A percentile compares a stretch with the other conserved stretches of the same genome.
Conservation (phyloP, 345 rosid species). For the Gossypium stocksii region DNA sequence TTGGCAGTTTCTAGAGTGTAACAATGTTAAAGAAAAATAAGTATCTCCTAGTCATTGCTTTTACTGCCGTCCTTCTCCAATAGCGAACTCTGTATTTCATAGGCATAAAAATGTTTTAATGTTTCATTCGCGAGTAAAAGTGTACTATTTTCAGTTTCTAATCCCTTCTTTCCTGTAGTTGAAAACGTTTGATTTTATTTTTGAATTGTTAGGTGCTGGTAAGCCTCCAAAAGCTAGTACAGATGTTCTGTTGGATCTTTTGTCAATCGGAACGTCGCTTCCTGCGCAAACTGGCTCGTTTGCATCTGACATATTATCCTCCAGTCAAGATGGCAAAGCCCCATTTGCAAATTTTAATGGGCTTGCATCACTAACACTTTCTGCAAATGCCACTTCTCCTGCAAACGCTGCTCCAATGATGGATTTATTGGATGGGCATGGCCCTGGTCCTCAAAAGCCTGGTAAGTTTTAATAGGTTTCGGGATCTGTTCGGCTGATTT, state of each 20-base stretch:
- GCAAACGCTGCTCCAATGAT: constrained; percentile 47
- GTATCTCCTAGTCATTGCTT: not conserved
- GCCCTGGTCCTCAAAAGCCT: constrained; percentile 46
- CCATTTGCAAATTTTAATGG: constrained; percentile 42
- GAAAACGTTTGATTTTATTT: not conserved
- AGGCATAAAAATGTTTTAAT: not conserved
- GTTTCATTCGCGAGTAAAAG: not conserved
- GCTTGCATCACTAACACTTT: constrained; percentile 37
- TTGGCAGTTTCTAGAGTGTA: not conserved
- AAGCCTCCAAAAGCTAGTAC: constrained; percentile 68
- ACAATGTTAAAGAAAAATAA: not conserved
- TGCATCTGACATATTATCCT: constrained; percentile 53
- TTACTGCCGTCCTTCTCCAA: not conserved
- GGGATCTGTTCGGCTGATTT: constrained; percentile 13
- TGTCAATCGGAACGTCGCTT: constrained; percentile 72
- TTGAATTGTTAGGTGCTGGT: constrained; percentile 33
- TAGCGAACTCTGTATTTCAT: not conserved
- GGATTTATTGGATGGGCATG: constrained; percentile 85
- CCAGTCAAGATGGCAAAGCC: constrained; percentile 37
- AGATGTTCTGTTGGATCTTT: constrained; percentile 77
- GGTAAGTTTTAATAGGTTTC: constrained; percentile 39
- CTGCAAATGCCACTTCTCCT: constrained; percentile 38
- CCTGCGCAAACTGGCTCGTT: constrained; percentile 51
- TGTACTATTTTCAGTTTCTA: not conserved
- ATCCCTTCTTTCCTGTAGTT: not conserved